These are phyloP conservation scores for Lactifluus subvellereus DNA, from an alignment of 768 basidiomycete genomes.

Conservation along the genomic window DNA sequence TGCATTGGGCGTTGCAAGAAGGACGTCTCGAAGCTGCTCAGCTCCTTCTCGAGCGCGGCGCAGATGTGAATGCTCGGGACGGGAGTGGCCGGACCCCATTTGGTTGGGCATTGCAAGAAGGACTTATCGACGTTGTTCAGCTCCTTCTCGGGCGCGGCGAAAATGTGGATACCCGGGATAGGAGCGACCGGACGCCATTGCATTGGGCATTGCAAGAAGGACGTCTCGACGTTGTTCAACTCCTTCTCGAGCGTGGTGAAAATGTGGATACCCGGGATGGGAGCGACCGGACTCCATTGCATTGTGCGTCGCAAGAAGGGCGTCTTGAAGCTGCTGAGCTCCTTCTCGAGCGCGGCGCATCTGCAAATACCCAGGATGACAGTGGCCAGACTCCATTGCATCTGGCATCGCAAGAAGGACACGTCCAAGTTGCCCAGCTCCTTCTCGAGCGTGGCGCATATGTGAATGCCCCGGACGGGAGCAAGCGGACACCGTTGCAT, in stretches of 20 bases:
- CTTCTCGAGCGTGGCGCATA: no score
- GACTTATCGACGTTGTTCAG: background rate
- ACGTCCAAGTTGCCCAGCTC: no score
- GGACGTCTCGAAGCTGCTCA: background rate
- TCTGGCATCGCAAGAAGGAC: no score
- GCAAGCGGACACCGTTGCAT: no score
- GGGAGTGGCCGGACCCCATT: background rate
- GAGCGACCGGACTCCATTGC: background rate
- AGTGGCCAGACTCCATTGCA: no score
- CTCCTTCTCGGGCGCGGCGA: background rate
- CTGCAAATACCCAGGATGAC: background rate
- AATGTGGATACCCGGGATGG: background rate
- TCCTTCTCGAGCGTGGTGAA: background rate
- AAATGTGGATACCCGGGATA: background rate
- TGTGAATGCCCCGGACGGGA: no score
- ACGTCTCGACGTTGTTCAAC: background rate
- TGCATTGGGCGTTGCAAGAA: background rate
- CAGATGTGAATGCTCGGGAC: background rate
- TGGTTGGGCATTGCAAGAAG: background rate
- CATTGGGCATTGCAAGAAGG: background rate
- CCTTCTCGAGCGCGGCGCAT: background rate
- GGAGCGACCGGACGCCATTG: background rate
- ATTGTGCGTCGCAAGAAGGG: background rate
- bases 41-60: background rate
- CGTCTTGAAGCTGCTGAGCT: background rate